Evolutionary conservation across 2,329 filamentous ascomycete species (phyloP).

Genomic region (Trichoderma sp.): DNA sequence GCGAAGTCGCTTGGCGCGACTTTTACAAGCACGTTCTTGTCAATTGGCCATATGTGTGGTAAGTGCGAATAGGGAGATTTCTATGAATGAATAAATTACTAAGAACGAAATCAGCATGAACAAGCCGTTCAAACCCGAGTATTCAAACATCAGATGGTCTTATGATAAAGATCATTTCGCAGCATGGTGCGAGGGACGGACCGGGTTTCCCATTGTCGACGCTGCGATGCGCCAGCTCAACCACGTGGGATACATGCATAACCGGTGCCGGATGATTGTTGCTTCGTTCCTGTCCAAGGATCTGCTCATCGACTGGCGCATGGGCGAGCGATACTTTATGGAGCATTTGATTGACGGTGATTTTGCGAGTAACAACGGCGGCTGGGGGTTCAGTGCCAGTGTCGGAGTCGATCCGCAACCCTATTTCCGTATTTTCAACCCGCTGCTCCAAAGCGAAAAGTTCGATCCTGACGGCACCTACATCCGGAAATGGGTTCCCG

Average conservation of each 20-base stretch:
- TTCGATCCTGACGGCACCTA: constrained; percentile 78
- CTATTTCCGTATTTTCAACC: constrained; percentile 90
- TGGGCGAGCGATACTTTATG: constrained; percentile 82
- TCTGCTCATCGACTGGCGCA: constrained; percentile 77
- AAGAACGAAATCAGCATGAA: constrained; percentile 44
- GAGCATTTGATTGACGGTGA: constrained; percentile 75
- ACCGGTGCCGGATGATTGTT: constrained; percentile 79
- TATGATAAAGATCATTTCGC: constrained; percentile 67
- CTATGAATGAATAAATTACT: background rate
- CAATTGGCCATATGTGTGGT: constrained; percentile 81
- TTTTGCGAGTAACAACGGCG: constrained; percentile 72
- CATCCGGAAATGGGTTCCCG: constrained; percentile 78
- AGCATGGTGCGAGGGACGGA: constrained; percentile 71
- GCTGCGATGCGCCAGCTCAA: constrained; percentile 79
- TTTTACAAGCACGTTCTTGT: constrained; percentile 86
- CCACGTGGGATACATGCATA: constrained; percentile 74
- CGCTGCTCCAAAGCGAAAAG: constrained; percentile 77
- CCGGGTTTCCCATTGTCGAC: constrained; percentile 80
- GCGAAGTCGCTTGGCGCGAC: constrained; percentile 81
- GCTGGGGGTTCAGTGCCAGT: constrained; percentile 57
- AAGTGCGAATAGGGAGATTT: constrained; percentile 27
- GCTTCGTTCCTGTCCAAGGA: constrained; percentile 80
- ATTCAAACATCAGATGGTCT: constrained; percentile 79
- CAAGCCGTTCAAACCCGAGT: constrained; percentile 73
- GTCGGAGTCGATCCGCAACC: constrained; percentile 82